Conservation (phyloP, 148 eudicot species). For the Rhododendron griersonianum region DNA sequence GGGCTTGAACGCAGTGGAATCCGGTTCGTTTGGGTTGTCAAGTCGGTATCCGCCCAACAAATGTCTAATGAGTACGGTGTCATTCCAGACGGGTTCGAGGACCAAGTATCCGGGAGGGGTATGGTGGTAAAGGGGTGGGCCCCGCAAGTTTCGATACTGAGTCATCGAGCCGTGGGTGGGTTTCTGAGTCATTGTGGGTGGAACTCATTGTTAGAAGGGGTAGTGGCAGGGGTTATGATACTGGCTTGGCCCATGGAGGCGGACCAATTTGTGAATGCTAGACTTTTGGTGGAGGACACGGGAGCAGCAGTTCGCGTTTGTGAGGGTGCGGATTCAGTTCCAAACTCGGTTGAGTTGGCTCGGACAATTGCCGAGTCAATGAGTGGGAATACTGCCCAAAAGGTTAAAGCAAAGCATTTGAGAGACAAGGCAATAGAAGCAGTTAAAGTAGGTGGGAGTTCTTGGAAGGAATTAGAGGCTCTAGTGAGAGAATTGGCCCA, state of each 20-base stretch:
- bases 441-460: slow-evolving; percentile 34
- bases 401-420: slow-evolving; percentile 32
- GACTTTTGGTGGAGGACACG: slow-evolving; percentile 40
- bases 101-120: slow-evolving; percentile 30
- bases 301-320: slow-evolving; percentile 36
- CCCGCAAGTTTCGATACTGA: slow-evolving; percentile 50
- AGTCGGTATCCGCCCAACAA: slow-evolving; percentile 24
- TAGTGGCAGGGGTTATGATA: slow-evolving; percentile 47
- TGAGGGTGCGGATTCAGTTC: slow-evolving; percentile 43
- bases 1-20: slow-evolving; percentile 46
- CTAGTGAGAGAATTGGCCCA: slow-evolving; percentile 35
- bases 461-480: slow-evolving; percentile 25
- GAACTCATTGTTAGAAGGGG: slow-evolving; percentile 61
- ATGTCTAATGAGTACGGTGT: slow-evolving; percentile 9
- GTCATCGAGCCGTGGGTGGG: slow-evolving; percentile 48
- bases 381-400: slow-evolving; percentile 21
- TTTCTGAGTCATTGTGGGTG: slow-evolving; percentile 72
- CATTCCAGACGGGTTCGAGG: slow-evolving; percentile 30
- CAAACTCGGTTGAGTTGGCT: slow-evolving; percentile 43
- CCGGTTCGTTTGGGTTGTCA: slow-evolving; percentile 53
- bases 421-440: slow-evolving; percentile 41
- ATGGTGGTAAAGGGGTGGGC: slow-evolving; percentile 51
- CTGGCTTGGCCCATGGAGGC: slow-evolving; percentile 73
- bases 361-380: slow-evolving; percentile 30
- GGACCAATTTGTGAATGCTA: slow-evolving; percentile 54